A percentile compares a stretch with the other conserved stretches of the same genome.
phyloP scores from a whole-genome alignment of 192 early-diverging fungal species.

The Gamsiella multidivaricata region DNA sequence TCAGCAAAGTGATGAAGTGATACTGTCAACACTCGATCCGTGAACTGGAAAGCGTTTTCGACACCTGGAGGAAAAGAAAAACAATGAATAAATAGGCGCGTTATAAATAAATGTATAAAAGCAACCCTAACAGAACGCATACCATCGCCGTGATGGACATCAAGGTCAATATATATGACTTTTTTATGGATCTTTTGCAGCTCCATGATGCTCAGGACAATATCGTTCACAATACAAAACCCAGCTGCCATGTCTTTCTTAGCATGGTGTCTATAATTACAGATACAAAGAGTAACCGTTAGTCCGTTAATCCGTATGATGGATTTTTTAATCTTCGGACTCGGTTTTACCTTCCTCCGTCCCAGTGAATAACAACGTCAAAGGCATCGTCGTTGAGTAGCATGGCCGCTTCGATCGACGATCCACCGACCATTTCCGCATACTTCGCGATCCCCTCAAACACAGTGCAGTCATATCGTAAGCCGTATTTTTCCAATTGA shows the following conservation, averaged over 20 bases:
- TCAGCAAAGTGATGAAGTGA: conserved; percentile 84
- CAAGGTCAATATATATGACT: conserved; percentile 91
- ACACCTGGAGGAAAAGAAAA: conserved; percentile 64
- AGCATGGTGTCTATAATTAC: conserved; percentile 57
- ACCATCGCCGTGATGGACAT: conserved; percentile 92
- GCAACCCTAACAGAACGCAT: background rate
- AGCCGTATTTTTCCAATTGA: conserved; percentile 49
- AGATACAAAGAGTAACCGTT: background rate
- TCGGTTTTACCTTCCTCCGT: conserved; percentile 80
- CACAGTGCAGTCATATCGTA: conserved; percentile 50
- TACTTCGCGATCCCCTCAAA: conserved; percentile 52
- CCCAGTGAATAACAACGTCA: conserved; percentile 82
- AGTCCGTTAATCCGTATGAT: background rate
- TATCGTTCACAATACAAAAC: conserved; percentile 94
- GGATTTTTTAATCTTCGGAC: background rate
- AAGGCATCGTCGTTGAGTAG: conserved; percentile 44
- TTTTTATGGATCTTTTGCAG: conserved; percentile 71
- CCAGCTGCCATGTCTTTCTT: conserved; percentile 76
- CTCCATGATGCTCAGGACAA: conserved; percentile 86
- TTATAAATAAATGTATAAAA: background rate
- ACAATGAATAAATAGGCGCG: no score
- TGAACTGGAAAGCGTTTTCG: conserved; percentile 86
- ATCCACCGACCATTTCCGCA: conserved; percentile 45
- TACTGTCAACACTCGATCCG: conserved; percentile 86
- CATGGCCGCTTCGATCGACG: conserved; percentile 45